A percentile compares a stretch with the other conserved stretches of the same genome.
phyloP scores from a whole-genome alignment of 495 filamentous ascomycete genomes.

The Mycothermus thermophilus region DNA sequence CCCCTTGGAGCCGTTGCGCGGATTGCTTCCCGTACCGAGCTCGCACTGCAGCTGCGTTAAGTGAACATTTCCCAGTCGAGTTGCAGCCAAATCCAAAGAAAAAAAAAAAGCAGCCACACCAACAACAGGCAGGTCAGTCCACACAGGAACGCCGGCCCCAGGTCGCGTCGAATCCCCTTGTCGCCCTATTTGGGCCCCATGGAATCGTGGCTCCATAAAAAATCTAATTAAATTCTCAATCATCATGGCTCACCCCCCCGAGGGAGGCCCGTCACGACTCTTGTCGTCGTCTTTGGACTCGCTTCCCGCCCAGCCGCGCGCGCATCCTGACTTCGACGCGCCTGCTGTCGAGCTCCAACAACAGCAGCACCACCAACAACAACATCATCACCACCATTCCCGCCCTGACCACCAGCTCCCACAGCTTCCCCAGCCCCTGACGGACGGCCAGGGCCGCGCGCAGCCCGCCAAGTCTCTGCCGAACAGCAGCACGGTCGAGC shows the following conservation, averaged over 20 bases:
- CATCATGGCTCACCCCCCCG: constrained; percentile 29
- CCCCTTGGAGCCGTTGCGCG: constrained; percentile 4
- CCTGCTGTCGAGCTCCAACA: constrained; percentile 5
- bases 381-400: constrained; percentile 7
- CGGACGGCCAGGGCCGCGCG: neutral
- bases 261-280: constrained; percentile 18
- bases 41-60: no score
- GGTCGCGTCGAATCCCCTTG: constrained; percentile 25
- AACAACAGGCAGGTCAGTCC: constrained; percentile 19
- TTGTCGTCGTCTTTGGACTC: constrained; percentile 19
- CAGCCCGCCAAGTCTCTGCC: neutral
- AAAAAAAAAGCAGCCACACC: constrained; percentile 20
- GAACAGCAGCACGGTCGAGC: constrained; percentile 1
- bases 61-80: no score
- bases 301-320: constrained; percentile 15
- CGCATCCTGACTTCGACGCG: constrained; percentile 11
- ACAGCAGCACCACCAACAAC: constrained; percentile 6
- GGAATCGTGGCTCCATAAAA: constrained; percentile 31
- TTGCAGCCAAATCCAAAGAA: no score
- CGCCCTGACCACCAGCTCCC: neutral
- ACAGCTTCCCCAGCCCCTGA: neutral
- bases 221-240: constrained; percentile 33
- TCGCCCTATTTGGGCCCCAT: constrained; percentile 18
- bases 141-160: constrained; percentile 26
- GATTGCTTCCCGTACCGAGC: constrained; percentile 16